Conservation (phyloP, 2,329 filamentous ascomycete genomes). For the Fusarium sp. region DNA sequence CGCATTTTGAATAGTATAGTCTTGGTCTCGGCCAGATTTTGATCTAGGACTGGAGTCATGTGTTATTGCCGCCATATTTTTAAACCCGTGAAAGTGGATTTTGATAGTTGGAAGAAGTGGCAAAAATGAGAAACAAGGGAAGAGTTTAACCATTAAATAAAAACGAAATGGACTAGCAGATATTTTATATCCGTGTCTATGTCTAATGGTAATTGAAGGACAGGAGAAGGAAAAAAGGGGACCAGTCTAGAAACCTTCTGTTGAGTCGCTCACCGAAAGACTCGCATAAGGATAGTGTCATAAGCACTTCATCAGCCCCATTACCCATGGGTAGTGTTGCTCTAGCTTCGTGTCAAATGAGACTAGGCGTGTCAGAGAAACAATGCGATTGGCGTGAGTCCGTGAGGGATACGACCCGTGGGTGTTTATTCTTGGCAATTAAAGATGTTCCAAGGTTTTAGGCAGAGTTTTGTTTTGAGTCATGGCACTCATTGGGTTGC, state of each 20-base stretch:
- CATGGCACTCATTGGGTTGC: too few species aligned
- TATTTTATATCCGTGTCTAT: background rate
- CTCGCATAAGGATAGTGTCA: conserved; percentile 23
- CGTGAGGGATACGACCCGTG: background rate
- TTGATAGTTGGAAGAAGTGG: background rate
- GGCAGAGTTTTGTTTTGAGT: background rate
- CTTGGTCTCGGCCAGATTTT: rapidly evolving
- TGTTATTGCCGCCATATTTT: background rate
- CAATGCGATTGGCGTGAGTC: conserved; percentile 7
- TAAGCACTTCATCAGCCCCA: conserved; percentile 6
- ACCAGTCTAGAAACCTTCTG: background rate
- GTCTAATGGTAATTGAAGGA: too few species aligned
- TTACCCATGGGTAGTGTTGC: background rate
- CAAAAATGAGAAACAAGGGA: background rate
- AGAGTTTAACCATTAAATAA: rapidly evolving
- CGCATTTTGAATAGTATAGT: background rate
- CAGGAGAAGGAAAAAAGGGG: background rate
- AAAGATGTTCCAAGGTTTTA: background rate
- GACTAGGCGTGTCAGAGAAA: background rate
- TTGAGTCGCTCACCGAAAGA: conserved; percentile 20
- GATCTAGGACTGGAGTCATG: background rate
- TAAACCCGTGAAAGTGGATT: background rate
- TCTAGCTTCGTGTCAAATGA: background rate
- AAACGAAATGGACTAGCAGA: background rate
- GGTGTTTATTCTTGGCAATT: background rate